Conservation (phyloP, 495 filamentous ascomycete species). For the Annulohypoxylon stygium region DNA sequence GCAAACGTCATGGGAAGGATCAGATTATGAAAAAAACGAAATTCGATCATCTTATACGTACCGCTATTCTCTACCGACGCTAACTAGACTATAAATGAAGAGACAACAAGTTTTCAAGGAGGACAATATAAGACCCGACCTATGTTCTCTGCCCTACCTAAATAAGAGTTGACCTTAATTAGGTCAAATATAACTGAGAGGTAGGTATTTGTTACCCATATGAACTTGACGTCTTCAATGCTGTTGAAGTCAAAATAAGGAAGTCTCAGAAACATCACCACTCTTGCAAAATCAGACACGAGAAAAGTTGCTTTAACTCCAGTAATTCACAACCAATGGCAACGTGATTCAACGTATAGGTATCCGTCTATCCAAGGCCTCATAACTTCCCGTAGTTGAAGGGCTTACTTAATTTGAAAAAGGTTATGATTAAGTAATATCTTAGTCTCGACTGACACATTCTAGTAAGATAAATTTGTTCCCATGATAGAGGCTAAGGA, state of each 20-base stretch:
- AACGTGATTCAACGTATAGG: no score
- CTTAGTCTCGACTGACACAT: slow-evolving; percentile 8
- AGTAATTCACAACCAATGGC: no score
- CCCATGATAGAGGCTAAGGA: slow-evolving; percentile 31
- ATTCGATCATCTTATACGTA: not conserved
- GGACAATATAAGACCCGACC: not conserved
- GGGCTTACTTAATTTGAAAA: not conserved
- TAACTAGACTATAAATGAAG: not conserved
- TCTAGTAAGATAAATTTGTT: slow-evolving; percentile 6
- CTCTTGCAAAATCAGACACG: no score
- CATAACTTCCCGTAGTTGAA: not conserved
- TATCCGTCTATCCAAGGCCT: no score
- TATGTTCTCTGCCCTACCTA: not conserved
- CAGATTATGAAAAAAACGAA: not conserved
- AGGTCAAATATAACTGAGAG: not conserved
- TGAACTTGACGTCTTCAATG: no score
- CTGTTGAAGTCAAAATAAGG: no score
- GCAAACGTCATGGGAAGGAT: slow-evolving; percentile 9
- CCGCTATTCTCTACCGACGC: not conserved
- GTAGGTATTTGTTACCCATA: no score
- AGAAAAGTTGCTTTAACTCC: no score
- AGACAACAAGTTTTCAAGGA: not conserved
- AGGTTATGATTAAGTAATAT: slow-evolving; percentile 7
- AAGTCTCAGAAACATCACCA: no score
- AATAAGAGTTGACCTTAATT: not conserved